These are phyloP conservation scores for Salvia splendens DNA, from an alignment of 257 asterid species.

Conservation along the genomic window DNA sequence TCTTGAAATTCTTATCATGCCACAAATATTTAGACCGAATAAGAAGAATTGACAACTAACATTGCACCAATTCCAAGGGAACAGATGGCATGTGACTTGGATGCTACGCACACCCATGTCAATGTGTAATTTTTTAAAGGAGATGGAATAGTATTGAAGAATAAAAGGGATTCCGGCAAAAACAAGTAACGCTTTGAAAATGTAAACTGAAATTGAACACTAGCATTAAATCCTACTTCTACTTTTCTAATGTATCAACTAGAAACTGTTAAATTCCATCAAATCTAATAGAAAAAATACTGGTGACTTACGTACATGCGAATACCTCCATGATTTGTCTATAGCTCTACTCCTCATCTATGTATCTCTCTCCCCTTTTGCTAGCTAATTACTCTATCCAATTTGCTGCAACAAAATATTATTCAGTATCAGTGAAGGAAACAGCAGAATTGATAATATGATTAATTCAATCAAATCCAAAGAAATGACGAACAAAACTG, in stretches of 20 bases:
- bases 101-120: background rate
- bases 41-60: too few relatives aligned
- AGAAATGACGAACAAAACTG: too few relatives aligned
- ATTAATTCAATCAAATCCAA: too few relatives aligned
- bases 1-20: too few relatives aligned
- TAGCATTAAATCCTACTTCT: conserved; percentile 34
- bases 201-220: conserved; percentile 25
- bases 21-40: too few relatives aligned
- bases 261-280: conserved; percentile 27
- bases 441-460: too few relatives aligned
- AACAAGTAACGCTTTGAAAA: conserved; percentile 27
- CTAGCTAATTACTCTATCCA: conserved; percentile 13
- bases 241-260: conserved; percentile 32
- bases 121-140: background rate
- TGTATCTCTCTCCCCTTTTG: background rate
- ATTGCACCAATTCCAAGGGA: background rate
- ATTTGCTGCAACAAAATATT: conserved; percentile 34
- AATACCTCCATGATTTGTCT: conserved; percentile 7
- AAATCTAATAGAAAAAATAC: conserved; percentile 5
- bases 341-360: too few relatives aligned
- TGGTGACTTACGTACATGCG: conserved; percentile 15
- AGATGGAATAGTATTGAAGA: background rate
- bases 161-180: conserved; percentile 35
- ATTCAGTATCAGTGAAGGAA: background rate
- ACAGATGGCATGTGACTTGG: background rate